Evolutionary conservation across 768 basidiomycete genomes (phyloP).

Genomic region (Podaxis carcinomalis): DNA sequence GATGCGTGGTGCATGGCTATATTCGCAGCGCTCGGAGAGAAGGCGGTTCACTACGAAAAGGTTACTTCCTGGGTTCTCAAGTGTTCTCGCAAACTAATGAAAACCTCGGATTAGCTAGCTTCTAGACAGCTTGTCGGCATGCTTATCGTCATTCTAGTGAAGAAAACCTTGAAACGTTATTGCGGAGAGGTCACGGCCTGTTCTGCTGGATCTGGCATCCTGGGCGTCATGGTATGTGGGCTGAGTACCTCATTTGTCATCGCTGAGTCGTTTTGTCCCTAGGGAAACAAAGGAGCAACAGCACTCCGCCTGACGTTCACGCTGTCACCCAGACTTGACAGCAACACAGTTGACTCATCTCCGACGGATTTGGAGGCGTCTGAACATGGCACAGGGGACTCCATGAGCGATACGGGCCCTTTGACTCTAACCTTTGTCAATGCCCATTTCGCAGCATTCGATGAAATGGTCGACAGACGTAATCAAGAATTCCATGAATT

Average conservation of each 20-base stretch:
- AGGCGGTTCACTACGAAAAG: constrained; percentile 60
- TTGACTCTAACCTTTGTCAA: constrained; percentile 71
- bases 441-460: constrained; percentile 80
- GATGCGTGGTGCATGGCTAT: constrained; percentile 70
- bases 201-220: constrained; percentile 65
- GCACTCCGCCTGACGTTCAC: constrained; percentile 60
- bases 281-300: constrained; percentile 85
- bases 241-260: not conserved
- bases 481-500: constrained; percentile 76
- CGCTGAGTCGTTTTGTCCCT: not conserved
- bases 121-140: constrained; percentile 84
- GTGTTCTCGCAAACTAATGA: not conserved
- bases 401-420: constrained; percentile 23
- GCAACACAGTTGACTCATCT: constrained; percentile 7
- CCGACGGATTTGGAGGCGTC: not conserved
- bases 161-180: constrained; percentile 41
- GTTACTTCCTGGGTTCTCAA: constrained; percentile 25
- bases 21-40: constrained; percentile 69
- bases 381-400: not conserved
- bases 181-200: constrained; percentile 51
- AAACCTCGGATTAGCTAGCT: constrained; percentile 40
- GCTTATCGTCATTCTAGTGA: constrained; percentile 66
- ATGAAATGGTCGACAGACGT: constrained; percentile 71
- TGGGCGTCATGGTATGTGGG: constrained; percentile 68
- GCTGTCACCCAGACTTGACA: constrained; percentile 26